Base-by-base conservation (phyloP, 805 yeast species). In the Wickerhamiella galacta region DNA sequence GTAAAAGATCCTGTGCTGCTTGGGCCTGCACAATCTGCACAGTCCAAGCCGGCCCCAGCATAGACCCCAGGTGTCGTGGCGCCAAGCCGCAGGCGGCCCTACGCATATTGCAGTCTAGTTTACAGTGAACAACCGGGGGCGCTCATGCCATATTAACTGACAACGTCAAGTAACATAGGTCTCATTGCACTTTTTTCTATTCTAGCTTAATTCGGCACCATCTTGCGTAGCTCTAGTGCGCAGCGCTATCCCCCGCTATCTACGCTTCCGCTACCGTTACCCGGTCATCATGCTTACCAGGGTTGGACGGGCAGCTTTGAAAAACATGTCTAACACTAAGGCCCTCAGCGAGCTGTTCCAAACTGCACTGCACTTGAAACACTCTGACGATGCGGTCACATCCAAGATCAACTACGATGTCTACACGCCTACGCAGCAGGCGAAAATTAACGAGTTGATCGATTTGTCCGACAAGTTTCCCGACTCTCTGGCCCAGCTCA, bases 361-460 rank as follows among this genome's bases (percentile, higher is more conserved):
- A 18, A 34, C 39, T 33, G 39, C 48, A 16, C 38, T 53, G 38
- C 43, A 43, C 15, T 44, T 53, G 16, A 23, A 31, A n/a, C 23
- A 28, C 6, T 21, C 31, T 14, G 43, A 45, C 31, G 39, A 41
- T 6, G 30, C 37, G 10, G 31, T 39, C 16, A 32, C 36, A 5
- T 21, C 36, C 16, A 23, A 38, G 16, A 30, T 42, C 16, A 39
- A 37, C 16, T 25, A 38, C 20, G 22, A 30, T 33, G 52, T 54
- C 31, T 46, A 54, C 31, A 32, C 45, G 16, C 69, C 65, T 35
- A 38, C 48, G 26, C 78, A 75, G 58, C 62, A 65, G 48, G 93
- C 93, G 16, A 63, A 75, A 43, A 64, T 68, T 41, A 67, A 83
- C 21, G 94, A 85, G 58, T 79, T 87, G 75, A 63, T 64, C 37